Evolutionary conservation across 768 basidiomycete species (phyloP), one percentile per base, ranked within the genome.

Genomic region (Boletus pseudopeckii): DNA sequence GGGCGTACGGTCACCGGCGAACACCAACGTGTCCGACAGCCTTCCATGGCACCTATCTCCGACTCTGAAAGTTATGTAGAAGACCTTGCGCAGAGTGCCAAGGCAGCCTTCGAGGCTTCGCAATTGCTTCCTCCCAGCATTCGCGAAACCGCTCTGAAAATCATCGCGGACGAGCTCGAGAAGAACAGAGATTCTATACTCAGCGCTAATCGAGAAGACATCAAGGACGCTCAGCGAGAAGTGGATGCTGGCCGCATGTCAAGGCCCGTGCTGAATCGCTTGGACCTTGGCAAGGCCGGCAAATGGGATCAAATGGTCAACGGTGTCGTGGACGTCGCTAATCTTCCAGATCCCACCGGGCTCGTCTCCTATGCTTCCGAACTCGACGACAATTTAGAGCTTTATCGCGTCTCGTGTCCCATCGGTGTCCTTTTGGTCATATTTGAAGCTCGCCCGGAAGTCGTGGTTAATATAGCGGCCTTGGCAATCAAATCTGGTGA

Each of bases 241-340:
- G 92, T 94, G 3, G 83, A 84, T 37, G 81, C 87, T 0, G 95
- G 94, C 1, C 83, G 83, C 14, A 91, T 99, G 78, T 88, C 93
- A 0, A 75, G 77, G 3, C 82, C 95, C 7, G 73, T 98, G 48
- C 72, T 95, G n/a, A 90, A 88, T 44, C 84, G 97, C 18, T 77
- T 99, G 24, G 92, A 97, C 66, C 80, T 92, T 51, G 74, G 72
- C 64, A 81, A 76, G 52, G 81, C 81, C 33, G 92, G 91, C 64
- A 99, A 98, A 72, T 98, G 92, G 90, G 86, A 90, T 26, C 82
- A 90, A 0, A 96, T 98, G 92, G 77, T 98, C 6, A 84, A 91
- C 57, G 97, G 97, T 15, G 80, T 98, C 37, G 65, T 80, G 10
- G 94, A 97, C 63, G 96, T 99, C 20, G 91, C 91, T 30, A 70